Conservation (phyloP, 768 basidiomycete genomes). For the Leccinum pellstonianum region DNA sequence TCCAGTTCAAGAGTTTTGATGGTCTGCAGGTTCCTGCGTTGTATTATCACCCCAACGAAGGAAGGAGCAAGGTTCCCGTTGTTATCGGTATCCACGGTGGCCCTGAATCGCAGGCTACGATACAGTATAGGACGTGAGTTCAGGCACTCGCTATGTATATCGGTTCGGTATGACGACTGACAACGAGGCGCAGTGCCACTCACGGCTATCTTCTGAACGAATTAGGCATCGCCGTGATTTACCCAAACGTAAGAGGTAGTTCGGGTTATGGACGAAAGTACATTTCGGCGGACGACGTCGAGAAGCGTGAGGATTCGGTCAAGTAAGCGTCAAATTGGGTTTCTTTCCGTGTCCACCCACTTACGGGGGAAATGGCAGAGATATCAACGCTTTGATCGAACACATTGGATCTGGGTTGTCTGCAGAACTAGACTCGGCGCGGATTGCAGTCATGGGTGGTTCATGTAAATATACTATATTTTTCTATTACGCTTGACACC, state of each 20-base stretch:
- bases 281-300: slow-evolving; percentile 39
- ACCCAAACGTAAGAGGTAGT: slow-evolving; percentile 45
- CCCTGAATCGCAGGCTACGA: slow-evolving; percentile 37
- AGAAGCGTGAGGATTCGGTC: slow-evolving; percentile 44
- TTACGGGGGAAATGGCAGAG: slow-evolving; percentile 23
- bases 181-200: slow-evolving; percentile 23
- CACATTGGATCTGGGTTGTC: slow-evolving; percentile 34
- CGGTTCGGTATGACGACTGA: slow-evolving; percentile 1
- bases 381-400: slow-evolving; percentile 39
- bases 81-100: slow-evolving; percentile 43
- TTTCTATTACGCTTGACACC: not conserved
- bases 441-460: slow-evolving; percentile 43
- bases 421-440: slow-evolving; percentile 33
- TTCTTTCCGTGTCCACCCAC: not conserved
- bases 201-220: slow-evolving; percentile 45
- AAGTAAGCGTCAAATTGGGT: slow-evolving; percentile 27
- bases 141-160: not conserved
- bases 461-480: slow-evolving; percentile 33
- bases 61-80: slow-evolving; percentile 30
- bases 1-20: slow-evolving; percentile 43
- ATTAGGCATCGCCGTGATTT: slow-evolving; percentile 39
- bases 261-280: slow-evolving; percentile 42
- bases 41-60: slow-evolving; percentile 39
- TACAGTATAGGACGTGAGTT: slow-evolving; percentile 34
- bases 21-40: slow-evolving; percentile 40